Base-by-base conservation (phyloP, 1,139 yeast species). In the Geotrichum histeridarum region DNA sequence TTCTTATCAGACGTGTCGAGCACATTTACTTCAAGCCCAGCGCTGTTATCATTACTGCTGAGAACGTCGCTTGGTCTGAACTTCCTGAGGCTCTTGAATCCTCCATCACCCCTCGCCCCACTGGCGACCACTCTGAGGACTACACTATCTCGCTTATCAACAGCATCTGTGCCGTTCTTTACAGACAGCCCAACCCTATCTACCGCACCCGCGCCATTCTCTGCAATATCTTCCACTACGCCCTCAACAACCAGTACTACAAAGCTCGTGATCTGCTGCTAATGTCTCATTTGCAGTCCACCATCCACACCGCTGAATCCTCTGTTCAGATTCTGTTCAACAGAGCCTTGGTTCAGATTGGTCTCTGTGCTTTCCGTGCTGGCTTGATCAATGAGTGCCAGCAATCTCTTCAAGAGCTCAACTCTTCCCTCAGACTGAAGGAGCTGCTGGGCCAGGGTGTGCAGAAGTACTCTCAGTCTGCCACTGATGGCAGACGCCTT, bases 361-460 rank as follows among this genome's bases (percentile, higher is more conserved):
- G 99, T 58, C 79, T 94, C 63, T 84, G 95, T 70, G 99, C 99
- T 15, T 94, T 94, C 83, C 84, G 96, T 71, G 75, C 81, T 53
- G 97, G 98, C 35, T 79, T 86, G 62, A 84, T 91, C 65, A 81
- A 80, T 64, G 99, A 94, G 70, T 79, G 94, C 57, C 95, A 90
- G 72, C 93, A 87, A 73, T 80, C 86, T 53, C 79, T 94, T 64
- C 88, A 84, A 68, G 99, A 93, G 73, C 81, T 93, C 66, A 88
- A 94, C 62, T 85, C 91, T 58, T 84, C 95, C 50, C 83, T 84
- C 63, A 83, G 95, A 69, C 82, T 88, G 64, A 90, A 88, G 77
- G 99, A 94, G 73, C 80, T 93, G 60, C 80, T 94, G 62, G 98
- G 98, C 57, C 99, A 93, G 76, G 96, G 96, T 57, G 80, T 84